Evolutionary conservation across 2,329 filamentous ascomycete genomes (phyloP), one percentile per base, ranked within the genome.

Genomic region (Fusarium napiforme): DNA sequence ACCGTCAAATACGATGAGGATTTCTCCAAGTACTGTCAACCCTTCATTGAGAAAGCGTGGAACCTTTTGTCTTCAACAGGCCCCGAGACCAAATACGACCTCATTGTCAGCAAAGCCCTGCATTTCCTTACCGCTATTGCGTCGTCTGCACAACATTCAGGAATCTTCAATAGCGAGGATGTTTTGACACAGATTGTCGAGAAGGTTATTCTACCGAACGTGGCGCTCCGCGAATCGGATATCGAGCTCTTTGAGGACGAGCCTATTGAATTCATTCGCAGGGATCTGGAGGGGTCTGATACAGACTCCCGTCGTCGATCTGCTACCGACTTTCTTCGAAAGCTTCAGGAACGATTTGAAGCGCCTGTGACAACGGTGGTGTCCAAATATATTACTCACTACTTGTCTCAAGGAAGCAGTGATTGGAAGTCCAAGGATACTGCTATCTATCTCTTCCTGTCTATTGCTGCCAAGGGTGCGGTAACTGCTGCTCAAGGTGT

Each of bases 351-450:
- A 78, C 94, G 93, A 75, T 98, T 97, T 77, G 95, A 98, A 81
- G 85, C 87, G 62, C 86, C 93, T 5, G 96, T 98, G 50, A 98
- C 96, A 1, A 89, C 87, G 59, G 93, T 97, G n/a, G 95, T 97
- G 28, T 92, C 92, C 71, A 91, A 90, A 75, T 98, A 98, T 84
- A 93, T 97, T 78, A 89, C 92, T 70, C 93, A 95, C 81, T 97
- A 97, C 80, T 87, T 99, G 34, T 88, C 93, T 61, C 95, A 95
- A 78, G 88, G 91, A 62, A 93, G 93, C 82, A 87, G 88, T 23
- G 95, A 97, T 81, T 99, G 96, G 96, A 97, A 97, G 83, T 92
- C 95, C 55, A 99, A 99, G 85, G 96, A 99, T 79, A 98, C 96
- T 1, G 96, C 96, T n/a, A 92, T 98, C 65, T 98, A 98, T 79